Evolutionary conservation across 495 filamentous ascomycete species (phyloP), one percentile per base, ranked within the genome.

Genomic region (Penicillium robsamsonii): DNA sequence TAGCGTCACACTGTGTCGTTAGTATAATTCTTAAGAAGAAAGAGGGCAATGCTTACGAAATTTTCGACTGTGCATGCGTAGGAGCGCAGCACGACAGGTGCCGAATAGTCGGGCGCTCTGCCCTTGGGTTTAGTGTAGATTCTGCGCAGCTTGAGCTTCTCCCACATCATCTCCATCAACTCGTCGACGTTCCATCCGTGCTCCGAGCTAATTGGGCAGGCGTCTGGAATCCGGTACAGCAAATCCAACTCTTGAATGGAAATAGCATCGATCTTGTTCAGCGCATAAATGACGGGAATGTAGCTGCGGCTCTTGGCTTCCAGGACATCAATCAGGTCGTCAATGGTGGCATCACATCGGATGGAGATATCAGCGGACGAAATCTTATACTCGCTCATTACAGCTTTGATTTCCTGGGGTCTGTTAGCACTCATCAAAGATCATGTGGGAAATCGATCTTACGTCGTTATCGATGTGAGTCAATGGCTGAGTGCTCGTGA

Each of bases 91-190:
- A 98, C 94, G 43, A 98, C 94, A 49, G 94, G 94, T 45, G 88
- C 79, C 56, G 83, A 86, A 75, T 97, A 98, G 74, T 98, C 95
- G 38, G 94, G 94, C 68, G 89, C 78, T 75, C 87, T 91, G 55
- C 93, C 93, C 77, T 97, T 97, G 60, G 94, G 94, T 76, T 98
- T 98, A 51, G 94, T 98, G 80, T 98, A 98, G 50, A 98, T 87
- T 64, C 94, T 82, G 58, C 89, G 84, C 54, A 98, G 79, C 65
- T 87, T 89, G 64, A 97, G 82, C 77, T 96, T 96, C 57, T 96
- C 91, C 94, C 94, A 98, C 93, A 97, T 97, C 75, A 86, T 83
- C 74, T 97, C 94, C 78, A 98, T 75, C 57, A 98, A 77, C 77
- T 98, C 94, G 69, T 98, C 94, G 30, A 98, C 78, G 70, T 98